phyloP scores from a whole-genome alignment of 2,329 filamentous ascomycete genomes.

The Rutstroemia sp. region DNA sequence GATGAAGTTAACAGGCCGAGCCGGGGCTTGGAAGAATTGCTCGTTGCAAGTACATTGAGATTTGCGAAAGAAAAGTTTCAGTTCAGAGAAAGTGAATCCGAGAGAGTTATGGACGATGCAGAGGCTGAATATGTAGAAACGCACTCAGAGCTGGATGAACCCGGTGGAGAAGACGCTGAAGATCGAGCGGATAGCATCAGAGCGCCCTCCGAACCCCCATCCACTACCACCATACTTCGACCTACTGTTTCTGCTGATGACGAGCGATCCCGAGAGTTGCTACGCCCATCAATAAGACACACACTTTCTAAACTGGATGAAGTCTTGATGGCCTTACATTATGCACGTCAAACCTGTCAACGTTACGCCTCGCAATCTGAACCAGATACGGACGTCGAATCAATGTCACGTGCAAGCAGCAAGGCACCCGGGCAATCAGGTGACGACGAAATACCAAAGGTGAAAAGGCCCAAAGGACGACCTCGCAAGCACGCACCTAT shows the following conservation, averaged over 20 bases:
- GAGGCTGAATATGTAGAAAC: conserved; percentile 12
- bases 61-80: conserved; percentile 60
- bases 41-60: conserved; percentile 59
- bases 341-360: conserved; percentile 48
- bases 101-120: conserved; percentile 7
- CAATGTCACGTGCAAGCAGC: conserved; percentile 1
- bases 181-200: conserved; percentile 10
- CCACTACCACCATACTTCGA: conserved; percentile 6
- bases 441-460: conserved; percentile 9
- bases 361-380: conserved; percentile 29
- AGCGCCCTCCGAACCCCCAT: conserved; percentile 2
- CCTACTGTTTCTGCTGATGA: conserved; percentile 64
- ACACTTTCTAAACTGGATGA: conserved; percentile 62
- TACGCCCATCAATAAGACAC: conserved; percentile 63
- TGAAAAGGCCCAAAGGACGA: conserved; percentile 9
- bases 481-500: conserved; percentile 23
- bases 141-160: not conserved
- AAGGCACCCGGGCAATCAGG: not conserved
- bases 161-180: not conserved
- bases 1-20: conserved; percentile 43
- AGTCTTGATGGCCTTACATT: conserved; percentile 64
- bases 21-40: conserved; percentile 58
- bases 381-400: conserved; percentile 25
- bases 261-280: conserved; percentile 52
- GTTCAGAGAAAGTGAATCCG: conserved; percentile 24